Evolutionary conservation across 345 rosid genomes (phyloP), one percentile per base, ranked within the genome.

Genomic region (Rhizophora apiculata): DNA sequence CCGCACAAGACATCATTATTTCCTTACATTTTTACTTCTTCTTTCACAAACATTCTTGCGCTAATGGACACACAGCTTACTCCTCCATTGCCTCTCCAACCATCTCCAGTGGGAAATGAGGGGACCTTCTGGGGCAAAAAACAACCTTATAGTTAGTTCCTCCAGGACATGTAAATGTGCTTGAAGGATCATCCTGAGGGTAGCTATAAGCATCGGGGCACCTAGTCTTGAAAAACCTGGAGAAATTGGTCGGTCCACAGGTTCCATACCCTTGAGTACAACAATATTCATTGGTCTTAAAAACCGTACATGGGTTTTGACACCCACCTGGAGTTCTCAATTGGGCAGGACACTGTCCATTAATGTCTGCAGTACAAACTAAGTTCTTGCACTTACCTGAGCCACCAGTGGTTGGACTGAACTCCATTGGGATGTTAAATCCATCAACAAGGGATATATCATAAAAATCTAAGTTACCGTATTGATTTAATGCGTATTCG

Each of bases 341-440:
- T 21, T 49, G 8, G 0, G 8, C 13, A 11, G 76, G 76, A 29
- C 76, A 73, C 62, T 67, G 71, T 22, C 61, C 61, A n/a, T 58
- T 31, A 36, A 73, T 61, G 16, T 73, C 70, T 16, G 48, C 71
- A 0, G 36, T 6, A 6, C 75, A 76, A 16, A 10, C 3, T 4
- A 53, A 20, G 34, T 60, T 29, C 9, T 55, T 56, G 5, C 70
- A 51, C 30, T 24, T 21, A 0, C 30, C 54, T 1, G 18, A 16
- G 36, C 60, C 48, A 6, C 39, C 31, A 19, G 51, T 5, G 2
- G 62, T 24, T 8, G 71, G 67, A 26, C 64, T 69, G 19, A 73
- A 73, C 27, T 78, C 77, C 71, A 64, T 60, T 0, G 81, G 81
- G 27, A 78, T 48, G 34, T 78, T 78, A 59, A 72, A 78, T 21